A percentile compares a stretch with the other conserved stretches of the same genome.
These are phyloP conservation scores for Phytopythium ostracodes DNA, from an alignment of 352 stramenopile species.

Conservation along the genomic window DNA sequence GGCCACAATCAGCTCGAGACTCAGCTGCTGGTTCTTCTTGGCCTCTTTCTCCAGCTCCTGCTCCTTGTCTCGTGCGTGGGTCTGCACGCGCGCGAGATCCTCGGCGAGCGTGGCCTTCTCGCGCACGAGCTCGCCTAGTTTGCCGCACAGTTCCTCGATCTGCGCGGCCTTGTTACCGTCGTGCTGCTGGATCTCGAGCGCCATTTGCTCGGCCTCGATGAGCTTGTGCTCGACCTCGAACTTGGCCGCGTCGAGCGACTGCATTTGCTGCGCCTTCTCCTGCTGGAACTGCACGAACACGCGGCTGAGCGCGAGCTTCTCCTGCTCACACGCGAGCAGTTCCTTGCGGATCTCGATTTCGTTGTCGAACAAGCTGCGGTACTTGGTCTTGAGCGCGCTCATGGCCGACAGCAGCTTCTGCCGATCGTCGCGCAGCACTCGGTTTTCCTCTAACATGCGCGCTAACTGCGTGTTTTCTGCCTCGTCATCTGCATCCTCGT, in stretches of 20 bases:
- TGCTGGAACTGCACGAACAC: constrained; percentile 66
- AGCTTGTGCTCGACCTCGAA: constrained; percentile 64
- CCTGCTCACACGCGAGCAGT: constrained; percentile 53
- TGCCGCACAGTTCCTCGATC: constrained; percentile 49
- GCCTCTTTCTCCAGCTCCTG: constrained; percentile 22
- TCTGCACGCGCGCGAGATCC: constrained; percentile 36
- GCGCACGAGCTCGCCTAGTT: constrained; percentile 48
- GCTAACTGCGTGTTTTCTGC: constrained; percentile 28
- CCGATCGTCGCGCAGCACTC: constrained; percentile 45
- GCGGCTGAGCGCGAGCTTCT: constrained; percentile 65
- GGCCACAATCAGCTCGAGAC: constrained; percentile 56
- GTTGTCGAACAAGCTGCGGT: constrained; percentile 57
- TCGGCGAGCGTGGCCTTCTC: constrained; percentile 34
- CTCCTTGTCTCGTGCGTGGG: constrained; percentile 26
- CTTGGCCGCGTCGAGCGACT: constrained; percentile 53
- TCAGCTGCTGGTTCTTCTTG: constrained; percentile 69
- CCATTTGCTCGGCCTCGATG: constrained; percentile 52
- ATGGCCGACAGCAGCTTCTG: constrained; percentile 32
- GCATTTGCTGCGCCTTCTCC: constrained; percentile 31
- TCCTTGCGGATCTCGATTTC: constrained; percentile 56
- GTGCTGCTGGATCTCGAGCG: constrained; percentile 61
- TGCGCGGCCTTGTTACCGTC: constrained; percentile 47
- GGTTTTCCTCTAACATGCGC: constrained; percentile 38
- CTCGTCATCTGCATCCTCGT: constrained; percentile 12
- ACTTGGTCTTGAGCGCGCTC: constrained; percentile 48